Evolutionary conservation across 768 basidiomycete genomes (phyloP).

Genomic region (Pulveroboletus ravenelii): DNA sequence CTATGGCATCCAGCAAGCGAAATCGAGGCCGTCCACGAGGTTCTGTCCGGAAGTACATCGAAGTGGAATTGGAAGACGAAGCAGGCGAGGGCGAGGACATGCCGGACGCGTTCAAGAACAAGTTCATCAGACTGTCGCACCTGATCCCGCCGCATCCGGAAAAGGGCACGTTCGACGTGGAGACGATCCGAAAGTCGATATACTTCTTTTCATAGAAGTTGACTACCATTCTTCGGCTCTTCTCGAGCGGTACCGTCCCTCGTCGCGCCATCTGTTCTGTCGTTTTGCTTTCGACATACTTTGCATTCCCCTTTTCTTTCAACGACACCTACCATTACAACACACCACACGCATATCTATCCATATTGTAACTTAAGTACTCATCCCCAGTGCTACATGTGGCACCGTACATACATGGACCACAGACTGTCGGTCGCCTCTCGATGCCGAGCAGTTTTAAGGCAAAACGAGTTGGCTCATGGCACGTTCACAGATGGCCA

Average conservation of each 20-base stretch:
- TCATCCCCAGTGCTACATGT: conserved; percentile 9
- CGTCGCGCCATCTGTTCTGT: background rate
- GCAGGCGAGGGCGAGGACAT: conserved; percentile 18
- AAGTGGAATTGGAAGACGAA: conserved; percentile 1
- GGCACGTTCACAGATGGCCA: conserved; percentile 27
- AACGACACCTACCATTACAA: background rate
- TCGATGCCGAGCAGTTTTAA: background rate
- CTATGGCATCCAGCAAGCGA: conserved; percentile 4
- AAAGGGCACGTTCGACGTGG: conserved; percentile 84
- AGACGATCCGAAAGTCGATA: conserved; percentile 69
- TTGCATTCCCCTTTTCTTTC: background rate
- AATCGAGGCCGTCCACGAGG: conserved; percentile 18
- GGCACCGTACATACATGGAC: conserved; percentile 16
- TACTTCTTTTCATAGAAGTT: conserved; percentile 87
- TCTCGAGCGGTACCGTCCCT: background rate
- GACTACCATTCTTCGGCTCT: background rate
- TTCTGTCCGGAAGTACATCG: conserved; percentile 15
- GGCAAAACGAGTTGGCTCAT: conserved; percentile 9
- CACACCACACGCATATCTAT: conserved; percentile 7
- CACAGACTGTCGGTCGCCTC: conserved; percentile 1
- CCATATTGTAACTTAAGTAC: conserved; percentile 12
- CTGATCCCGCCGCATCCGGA: conserved; percentile 76
- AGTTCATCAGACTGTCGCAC: conserved; percentile 71
- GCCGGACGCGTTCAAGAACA: conserved; percentile 35
- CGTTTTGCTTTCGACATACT: background rate